Evolutionary conservation across 306 rosid genomes (phyloP).

Genomic region (Lupinus albus): DNA sequence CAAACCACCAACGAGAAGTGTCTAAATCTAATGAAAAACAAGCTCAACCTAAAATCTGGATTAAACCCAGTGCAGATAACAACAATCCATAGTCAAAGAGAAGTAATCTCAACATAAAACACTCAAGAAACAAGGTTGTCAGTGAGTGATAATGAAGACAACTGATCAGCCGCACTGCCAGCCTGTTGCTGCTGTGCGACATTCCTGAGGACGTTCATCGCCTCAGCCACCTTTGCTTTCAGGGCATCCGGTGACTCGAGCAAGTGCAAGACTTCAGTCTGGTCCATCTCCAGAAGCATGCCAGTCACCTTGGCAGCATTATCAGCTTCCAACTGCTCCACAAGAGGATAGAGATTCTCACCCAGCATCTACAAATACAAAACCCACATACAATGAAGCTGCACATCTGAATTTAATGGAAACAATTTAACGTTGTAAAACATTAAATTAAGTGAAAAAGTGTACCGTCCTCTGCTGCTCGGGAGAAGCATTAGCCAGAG

Average conservation of each 20-base stretch:
- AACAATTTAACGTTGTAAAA: constrained; percentile 5
- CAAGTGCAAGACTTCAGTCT: constrained; percentile 93
- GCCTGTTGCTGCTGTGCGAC: constrained; percentile 93
- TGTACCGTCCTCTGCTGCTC: constrained; percentile 98
- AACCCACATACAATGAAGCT: constrained; percentile 20
- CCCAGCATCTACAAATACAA: constrained; percentile 81
- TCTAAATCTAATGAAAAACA: constrained; percentile 46
- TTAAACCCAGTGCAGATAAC: constrained; percentile 43
- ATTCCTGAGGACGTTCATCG: constrained; percentile 90
- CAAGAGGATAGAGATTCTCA: constrained; percentile 93
- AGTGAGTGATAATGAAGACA: constrained; percentile 74
- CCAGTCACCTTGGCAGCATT: constrained; percentile 98
- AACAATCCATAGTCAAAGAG: constrained; percentile 34
- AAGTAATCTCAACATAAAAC: constrained; percentile 23
- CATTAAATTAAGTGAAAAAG: not conserved
- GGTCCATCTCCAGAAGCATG: constrained; percentile 99
- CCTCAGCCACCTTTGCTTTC: constrained; percentile 96
- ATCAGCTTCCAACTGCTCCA: constrained; percentile 95
- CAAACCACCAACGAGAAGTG: constrained; percentile 37
- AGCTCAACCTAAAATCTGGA: constrained; percentile 45
- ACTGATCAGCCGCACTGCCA: constrained; percentile 83
- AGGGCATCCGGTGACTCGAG: constrained; percentile 98
- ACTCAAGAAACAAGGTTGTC: constrained; percentile 79
- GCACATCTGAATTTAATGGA: not conserved
- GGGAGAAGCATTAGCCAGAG: constrained; percentile 89